phyloP scores from a whole-genome alignment of 306 rosid species.

The Dryas octopetala region DNA sequence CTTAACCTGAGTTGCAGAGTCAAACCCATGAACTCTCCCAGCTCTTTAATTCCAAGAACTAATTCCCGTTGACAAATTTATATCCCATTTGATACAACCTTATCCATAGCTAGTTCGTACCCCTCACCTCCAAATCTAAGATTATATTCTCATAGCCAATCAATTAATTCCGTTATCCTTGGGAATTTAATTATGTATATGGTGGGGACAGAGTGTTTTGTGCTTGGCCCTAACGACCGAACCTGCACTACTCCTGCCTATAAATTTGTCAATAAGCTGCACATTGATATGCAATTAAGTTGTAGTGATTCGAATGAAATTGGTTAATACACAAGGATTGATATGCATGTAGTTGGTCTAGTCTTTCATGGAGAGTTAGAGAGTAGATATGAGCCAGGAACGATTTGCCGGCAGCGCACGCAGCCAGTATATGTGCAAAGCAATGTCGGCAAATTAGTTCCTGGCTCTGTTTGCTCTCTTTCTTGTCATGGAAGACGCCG shows the following conservation, averaged over 20 bases:
- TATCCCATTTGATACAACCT: neutral
- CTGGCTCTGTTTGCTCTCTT: neutral
- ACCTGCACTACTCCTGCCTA: neutral
- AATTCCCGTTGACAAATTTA: neutral
- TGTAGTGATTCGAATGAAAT: neutral
- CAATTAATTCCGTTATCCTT: neutral
- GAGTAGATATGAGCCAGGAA: slow-evolving; percentile 4
- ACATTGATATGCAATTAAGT: neutral
- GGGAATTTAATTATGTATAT: neutral
- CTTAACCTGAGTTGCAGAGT: neutral
- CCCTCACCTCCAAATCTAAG: neutral
- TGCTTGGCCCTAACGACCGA: neutral
- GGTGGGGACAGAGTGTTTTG: neutral
- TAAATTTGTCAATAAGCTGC: neutral
- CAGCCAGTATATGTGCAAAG: neutral
- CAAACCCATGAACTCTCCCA: neutral
- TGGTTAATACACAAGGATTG: neutral
- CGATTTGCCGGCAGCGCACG: neutral
- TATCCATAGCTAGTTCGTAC: neutral
- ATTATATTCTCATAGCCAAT: neutral
- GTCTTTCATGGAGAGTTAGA: slow-evolving; percentile 4
- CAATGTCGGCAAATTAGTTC: neutral
- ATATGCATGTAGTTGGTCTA: neutral
- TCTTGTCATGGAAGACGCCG: neutral
- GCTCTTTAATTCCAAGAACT: neutral